Base-by-base conservation (phyloP, 2,329 filamentous ascomycete species). In the Aspergillus floridensis region DNA sequence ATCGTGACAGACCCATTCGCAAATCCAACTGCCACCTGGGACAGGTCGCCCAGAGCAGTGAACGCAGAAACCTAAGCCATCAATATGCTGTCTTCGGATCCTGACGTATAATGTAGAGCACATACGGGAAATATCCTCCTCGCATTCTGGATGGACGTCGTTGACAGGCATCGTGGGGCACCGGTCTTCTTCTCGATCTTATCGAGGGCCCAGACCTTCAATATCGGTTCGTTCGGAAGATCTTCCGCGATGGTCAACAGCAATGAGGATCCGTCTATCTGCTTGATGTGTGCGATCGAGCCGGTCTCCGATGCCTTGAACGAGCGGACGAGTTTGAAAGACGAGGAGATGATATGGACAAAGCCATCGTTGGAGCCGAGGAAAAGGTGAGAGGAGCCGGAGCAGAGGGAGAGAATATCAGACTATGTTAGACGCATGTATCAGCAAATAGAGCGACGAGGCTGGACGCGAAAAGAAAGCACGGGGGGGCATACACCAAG, bases 121-220 rank as follows among this genome's bases (percentile, higher is more conserved):
- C 85, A 67, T 74, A 91, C 90, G n/a, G 95, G 95, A 75, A 97
- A 98, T 68, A 90, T 92, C 72, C 93, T 92, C 72, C 91, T 86
- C 46, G 90, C 92, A 79, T 98, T 98, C 73, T 92, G 90, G 65
- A 99, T 89, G 22, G 84, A 87, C 54, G 97, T 79, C 1, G 89
- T 95, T 71, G 91, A 96, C 65, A 96, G 82, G 73, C 95, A 98
- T 44, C 88, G 91, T 16, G 95, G 95, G 62, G 89, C 81, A 47
- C 92, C 92, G 4, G 91, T 96, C 82, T 96, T 98, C 83, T 95
- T 98, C 66, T 96, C 92, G 4, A 89, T 84, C 77, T 93, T 96
- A 73, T 98, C 93, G 67, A 99, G 81, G 22, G 92, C 93, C 95
- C 95, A 99, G n/a, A 98, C 93, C 75, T 96, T 98, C 61, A 99